Conservation (phyloP, 306 rosid species). For the Myrica gale region DNA sequence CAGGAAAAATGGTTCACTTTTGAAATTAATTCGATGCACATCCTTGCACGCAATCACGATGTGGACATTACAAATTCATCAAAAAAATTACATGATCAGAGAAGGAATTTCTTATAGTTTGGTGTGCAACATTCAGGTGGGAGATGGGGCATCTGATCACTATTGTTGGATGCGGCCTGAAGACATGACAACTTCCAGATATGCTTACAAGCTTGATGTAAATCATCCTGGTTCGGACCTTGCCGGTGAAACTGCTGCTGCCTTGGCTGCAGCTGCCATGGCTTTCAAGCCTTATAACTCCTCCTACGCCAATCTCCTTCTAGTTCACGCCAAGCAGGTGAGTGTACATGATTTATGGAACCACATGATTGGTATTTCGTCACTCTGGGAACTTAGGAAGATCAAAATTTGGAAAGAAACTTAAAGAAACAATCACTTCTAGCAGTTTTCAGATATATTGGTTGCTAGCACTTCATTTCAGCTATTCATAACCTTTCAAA, state of each 20-base stretch:
- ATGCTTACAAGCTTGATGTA: slow-evolving; percentile 69
- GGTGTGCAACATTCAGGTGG: slow-evolving; percentile 45
- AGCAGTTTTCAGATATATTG: too few species aligned
- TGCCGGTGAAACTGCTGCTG: slow-evolving; percentile 88
- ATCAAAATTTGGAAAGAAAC: too few species aligned
- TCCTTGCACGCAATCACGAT: too few species aligned
- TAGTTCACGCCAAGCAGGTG: slow-evolving; percentile 77
- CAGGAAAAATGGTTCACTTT: too few species aligned
- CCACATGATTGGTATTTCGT: too few species aligned
- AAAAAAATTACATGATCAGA: background rate
- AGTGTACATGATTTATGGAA: background rate
- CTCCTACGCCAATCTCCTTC: slow-evolving; percentile 63
- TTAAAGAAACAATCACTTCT: too few species aligned
- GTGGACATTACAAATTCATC: too few species aligned
- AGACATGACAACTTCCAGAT: slow-evolving; percentile 80
- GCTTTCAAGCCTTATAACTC: slow-evolving; percentile 80
- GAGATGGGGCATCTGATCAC: slow-evolving; percentile 86
- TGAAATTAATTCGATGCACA: too few species aligned
- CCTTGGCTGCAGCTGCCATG: slow-evolving; percentile 80
- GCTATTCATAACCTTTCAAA: too few species aligned
- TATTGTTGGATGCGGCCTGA: slow-evolving; percentile 90
- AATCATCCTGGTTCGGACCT: slow-evolving; percentile 83
- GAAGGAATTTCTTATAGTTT: slow-evolving; percentile 14
- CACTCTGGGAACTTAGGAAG: too few species aligned
- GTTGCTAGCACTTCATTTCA: too few species aligned